Base-by-base conservation (phyloP, 2,329 filamentous ascomycete species). In the Orbilia ellipsospora region DNA sequence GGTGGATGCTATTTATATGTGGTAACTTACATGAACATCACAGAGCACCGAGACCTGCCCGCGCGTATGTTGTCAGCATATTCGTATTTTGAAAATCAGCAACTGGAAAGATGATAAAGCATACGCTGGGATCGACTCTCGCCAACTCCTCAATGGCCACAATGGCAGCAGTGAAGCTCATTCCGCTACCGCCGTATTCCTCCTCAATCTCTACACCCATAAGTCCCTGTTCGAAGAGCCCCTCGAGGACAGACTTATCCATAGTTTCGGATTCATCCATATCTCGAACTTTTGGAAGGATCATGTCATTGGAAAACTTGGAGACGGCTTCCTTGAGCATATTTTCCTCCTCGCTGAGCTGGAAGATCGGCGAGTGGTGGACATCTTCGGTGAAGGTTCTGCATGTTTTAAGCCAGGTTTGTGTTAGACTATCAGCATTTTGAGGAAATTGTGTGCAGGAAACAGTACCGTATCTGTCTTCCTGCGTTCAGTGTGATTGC, bases 141-240 rank as follows among this genome's bases (percentile, higher is more conserved):
- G 95, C 95, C 76, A 99, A 86, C 86, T 99, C 95, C 84, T 99
- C 95, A 80, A 99, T 99, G 28, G 92, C 94, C 52, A 99, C 90
- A 81, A 99, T 97, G 76, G 94, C 94, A 0, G 94, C 86, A 0
- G 95, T 98, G 84, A 99, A 99, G 87, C 97, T 97, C 95, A 99
- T 98, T 79, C 94, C 95, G 0, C 94, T 92, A 76, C 95, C 95
- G 75, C 95, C 95, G 82, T 90, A 99, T 83, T 97, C 94, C 83
- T 99, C 95, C 15, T 95, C 94, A 70, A 99, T 97, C 85, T 99
- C 95, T 78, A 99, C 88, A 77, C 93, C 91, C 95, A 99, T 99
- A 59, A 99, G 86, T 0, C 95, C 95, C 82, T 98, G 94, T 85
- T 99, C 95, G 80, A 99, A 99, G 62, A 97, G 88, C 84, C 95